Evolutionary conservation across 2,329 filamentous ascomycete genomes (phyloP), one percentile per base, ranked within the genome.

Genomic region (Fusarium goolgardi): DNA sequence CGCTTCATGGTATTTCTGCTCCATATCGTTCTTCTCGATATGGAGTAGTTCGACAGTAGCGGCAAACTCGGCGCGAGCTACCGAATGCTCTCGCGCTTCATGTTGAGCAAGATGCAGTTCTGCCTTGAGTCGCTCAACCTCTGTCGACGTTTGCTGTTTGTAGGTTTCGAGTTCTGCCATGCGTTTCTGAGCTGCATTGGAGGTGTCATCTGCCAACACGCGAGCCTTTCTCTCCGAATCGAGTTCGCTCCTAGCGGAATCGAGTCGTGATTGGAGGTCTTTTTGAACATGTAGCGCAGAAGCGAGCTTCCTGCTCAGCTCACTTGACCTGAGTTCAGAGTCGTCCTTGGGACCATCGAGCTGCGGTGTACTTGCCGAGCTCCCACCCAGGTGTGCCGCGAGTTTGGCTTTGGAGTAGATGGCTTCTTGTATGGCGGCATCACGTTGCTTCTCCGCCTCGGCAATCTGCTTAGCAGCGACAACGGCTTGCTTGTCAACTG

Each of bases 341-440:
- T 91, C 90, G 16, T 86, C 86, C 37, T 88, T 83, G 50, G 87
- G 86, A 16, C 78, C 84, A 45, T 89, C 88, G 4, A 87, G 78
- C 74, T 88, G 84, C 57, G 90, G 81, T 40, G 88, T 85, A 73
- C 84, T 85, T 41, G 83, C 83, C 52, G 88, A 85, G 71, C 90
- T 93, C 56, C 88, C 85, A 37, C 86, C 89, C 5, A 79, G 73
- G 67, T 94, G 91, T 10, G 94, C 94, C 31, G 94, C 94, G 52
- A 97, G 83, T 76, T 93, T 97, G 4, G 96, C 94, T 76, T 96
- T 97, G 34, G 94, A 93, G 78, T 98, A 98, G 1, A 96, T 91
- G 1, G 96, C 96, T 80, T 99, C 96, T 72, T 91, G 92, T 55
- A 99, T 90, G n/a, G 96, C 96, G 40, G 91, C 90, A 79, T 99